These are phyloP conservation scores for Phtheirospermum japonicum DNA, from an alignment of 257 asterid species.

Conservation along the genomic window DNA sequence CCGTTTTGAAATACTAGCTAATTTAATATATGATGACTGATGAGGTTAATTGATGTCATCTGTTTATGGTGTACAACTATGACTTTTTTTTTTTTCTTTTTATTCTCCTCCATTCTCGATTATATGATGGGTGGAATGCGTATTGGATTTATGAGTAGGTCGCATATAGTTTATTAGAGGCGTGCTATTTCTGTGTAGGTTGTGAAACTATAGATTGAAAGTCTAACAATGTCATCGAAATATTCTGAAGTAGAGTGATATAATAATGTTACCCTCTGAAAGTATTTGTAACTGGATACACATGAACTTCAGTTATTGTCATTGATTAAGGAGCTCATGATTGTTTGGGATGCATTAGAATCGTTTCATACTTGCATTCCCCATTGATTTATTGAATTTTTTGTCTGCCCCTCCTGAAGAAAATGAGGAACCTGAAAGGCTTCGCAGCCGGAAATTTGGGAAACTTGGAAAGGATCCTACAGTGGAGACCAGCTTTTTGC, in stretches of 20 bases:
- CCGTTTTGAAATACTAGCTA: background rate
- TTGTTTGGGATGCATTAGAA: conserved; percentile 1
- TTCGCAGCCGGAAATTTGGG: conserved; percentile 51
- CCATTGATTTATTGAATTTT: conserved; percentile 18
- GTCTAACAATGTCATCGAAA: conserved; percentile 1
- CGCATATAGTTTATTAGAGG: background rate
- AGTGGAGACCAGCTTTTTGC: conserved; percentile 96
- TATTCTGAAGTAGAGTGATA: too few species aligned
- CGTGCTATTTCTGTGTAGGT: background rate
- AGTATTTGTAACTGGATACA: conserved; percentile 11
- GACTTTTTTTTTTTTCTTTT: background rate
- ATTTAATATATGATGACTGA: too few species aligned
- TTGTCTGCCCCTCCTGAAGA: conserved; percentile 35
- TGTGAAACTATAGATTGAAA: background rate
- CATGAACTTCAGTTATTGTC: background rate
- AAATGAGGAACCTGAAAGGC: conserved; percentile 47
- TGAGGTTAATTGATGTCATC: background rate
- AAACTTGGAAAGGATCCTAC: conserved; percentile 95
- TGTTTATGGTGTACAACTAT: background rate
- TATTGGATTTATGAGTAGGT: background rate
- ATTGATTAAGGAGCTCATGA: background rate
- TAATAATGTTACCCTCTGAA: background rate
- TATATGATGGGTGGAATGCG: too few species aligned
- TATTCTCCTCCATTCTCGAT: background rate
- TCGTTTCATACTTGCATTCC: background rate